Base-by-base conservation (phyloP, 352 stramenopile genomes). In the Phytophthora multivora region DNA sequence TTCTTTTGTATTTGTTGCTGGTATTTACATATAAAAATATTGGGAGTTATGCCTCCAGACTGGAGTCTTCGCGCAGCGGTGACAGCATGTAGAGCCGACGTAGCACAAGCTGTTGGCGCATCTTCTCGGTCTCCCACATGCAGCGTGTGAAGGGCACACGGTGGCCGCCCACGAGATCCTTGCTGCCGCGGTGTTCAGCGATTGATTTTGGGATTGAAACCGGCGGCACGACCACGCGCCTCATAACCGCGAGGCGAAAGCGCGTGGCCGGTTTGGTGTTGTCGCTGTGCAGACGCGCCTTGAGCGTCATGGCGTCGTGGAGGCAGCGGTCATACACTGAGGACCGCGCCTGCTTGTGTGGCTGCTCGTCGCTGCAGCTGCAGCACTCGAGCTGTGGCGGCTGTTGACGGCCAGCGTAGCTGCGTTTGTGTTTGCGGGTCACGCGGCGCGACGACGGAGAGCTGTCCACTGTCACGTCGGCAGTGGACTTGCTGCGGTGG, bases 121-220 rank as follows among this genome's bases (percentile, higher is more conserved):
- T 77, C 71, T 89, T 89, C 46, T 75, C 64, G 40, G 83, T 88
- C 63, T 88, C 73, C 77, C 77, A 89, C 80, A 89, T 90, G 57
- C 79, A 56, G 26, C 76, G 74, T 21, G 77, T 86, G 65, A 83
- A 85, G 13, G 80, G 78, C 59, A 90, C 77, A 38, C 79, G 83
- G 56, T 83, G 77, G 45, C 80, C 80, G 25, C 62, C 71, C 26
- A 90, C 80, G 21, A 83, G 51, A 13, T 79, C 75, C 25, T 71
- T 68, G 26, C 69, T 65, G 30, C 76, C 72, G 33, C 52, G 53
- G 42, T 72, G 67, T 31, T 73, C 64, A 26, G 75, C 72, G 16
- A 90, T 74, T 9, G 59, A 66, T 63, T 75, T 75, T 9, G 80
- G 80, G 54, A 88, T 80, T 25, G 73, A 66, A 7, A 90, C 76